Evolutionary conservation across 2,329 filamentous ascomycete species (phyloP).

Genomic region (Fusarium tjaetaba): DNA sequence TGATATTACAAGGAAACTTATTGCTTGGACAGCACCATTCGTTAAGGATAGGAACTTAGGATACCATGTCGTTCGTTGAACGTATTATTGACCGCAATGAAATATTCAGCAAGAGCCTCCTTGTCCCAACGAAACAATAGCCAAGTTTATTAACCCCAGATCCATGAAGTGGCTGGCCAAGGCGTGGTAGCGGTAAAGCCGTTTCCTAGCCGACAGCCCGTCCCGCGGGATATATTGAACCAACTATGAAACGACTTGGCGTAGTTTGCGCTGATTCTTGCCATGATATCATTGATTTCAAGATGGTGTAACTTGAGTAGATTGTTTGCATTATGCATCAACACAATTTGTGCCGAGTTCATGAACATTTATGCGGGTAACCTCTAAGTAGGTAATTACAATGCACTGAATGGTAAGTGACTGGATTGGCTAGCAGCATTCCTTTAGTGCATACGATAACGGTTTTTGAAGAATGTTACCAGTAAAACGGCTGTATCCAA

Average conservation of each 20-base stretch:
- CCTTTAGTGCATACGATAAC: neutral
- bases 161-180: slow-evolving; percentile 4
- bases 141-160: slow-evolving; percentile 1
- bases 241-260: neutral
- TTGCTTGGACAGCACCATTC: slow-evolving; percentile 14
- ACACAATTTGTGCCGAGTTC: neutral
- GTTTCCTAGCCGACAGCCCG: slow-evolving; percentile 36
- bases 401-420: neutral
- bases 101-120: neutral
- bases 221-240: slow-evolving; percentile 21
- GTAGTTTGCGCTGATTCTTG: neutral
- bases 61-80: slow-evolving; percentile 27
- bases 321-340: neutral
- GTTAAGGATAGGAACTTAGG: slow-evolving; percentile 1
- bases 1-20: neutral
- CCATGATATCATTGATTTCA: neutral
- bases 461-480: neutral
- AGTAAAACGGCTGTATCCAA: neutral
- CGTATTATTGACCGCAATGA: neutral
- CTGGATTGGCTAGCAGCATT: neutral
- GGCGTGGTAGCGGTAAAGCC: slow-evolving; percentile 16
- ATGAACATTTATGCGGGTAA: neutral
- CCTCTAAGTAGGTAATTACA: neutral
- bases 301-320: neutral
- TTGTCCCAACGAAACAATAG: neutral